A percentile compares a stretch with the other conserved stretches of the same genome.
Conservation (phyloP, 2,329 filamentous ascomycete genomes). For the Polytolypa hystricis region DNA sequence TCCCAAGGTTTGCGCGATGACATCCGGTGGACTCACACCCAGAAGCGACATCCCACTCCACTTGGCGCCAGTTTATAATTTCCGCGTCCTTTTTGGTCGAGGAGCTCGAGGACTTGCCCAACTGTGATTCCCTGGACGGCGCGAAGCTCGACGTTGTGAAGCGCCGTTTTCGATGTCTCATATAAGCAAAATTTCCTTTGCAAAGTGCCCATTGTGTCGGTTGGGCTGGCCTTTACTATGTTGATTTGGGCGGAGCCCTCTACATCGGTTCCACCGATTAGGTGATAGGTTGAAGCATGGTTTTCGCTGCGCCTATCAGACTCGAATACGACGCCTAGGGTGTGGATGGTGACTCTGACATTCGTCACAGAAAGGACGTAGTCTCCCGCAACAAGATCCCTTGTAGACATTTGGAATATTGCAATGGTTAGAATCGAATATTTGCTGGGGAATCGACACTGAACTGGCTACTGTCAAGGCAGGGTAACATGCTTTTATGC, state of each 20-base stretch:
- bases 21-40: not conserved
- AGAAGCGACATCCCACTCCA: conserved; percentile 5
- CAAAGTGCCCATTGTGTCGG: not conserved
- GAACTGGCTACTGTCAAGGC: too few species aligned
- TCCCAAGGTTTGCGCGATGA: not conserved
- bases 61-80: conserved; percentile 2
- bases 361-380: not conserved
- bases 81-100: not conserved
- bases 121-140: not conserved
- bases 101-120: not conserved
- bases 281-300: not conserved
- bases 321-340: not conserved
- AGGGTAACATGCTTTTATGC: too few species aligned
- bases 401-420: too few species aligned
- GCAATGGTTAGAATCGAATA: too few species aligned
- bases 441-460: too few species aligned
- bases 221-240: not conserved
- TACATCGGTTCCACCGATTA: not conserved
- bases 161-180: not conserved
- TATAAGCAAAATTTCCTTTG: not conserved
- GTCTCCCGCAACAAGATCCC: not conserved
- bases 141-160: not conserved
- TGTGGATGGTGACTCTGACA: not conserved
- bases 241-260: conserved; percentile 1
- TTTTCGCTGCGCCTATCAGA: not conserved